A percentile compares a stretch with the other conserved stretches of the same genome.
phyloP scores from a whole-genome alignment of 805 yeast species.

The Candida glaebosa region DNA sequence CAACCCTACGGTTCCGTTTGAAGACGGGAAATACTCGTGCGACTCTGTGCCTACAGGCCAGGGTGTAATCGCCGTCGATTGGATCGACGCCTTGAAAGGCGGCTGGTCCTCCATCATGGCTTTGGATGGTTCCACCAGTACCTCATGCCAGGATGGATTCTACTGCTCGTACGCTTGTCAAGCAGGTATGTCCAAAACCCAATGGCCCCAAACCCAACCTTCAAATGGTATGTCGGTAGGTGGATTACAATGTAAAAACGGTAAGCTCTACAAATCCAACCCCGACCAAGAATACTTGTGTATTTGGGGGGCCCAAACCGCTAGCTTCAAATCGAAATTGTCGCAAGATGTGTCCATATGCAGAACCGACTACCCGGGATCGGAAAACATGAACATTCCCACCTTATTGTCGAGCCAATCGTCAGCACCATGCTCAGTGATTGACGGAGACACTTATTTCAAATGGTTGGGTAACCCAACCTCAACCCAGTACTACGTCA shows the following conservation, averaged over 20 bases:
- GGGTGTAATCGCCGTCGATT: conserved; percentile 76
- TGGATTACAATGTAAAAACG: conserved; percentile 83
- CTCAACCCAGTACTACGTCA: conserved; percentile 95
- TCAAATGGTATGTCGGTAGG: conserved; percentile 87
- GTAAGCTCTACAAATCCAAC: conserved; percentile 82
- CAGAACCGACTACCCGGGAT: conserved; percentile 99
- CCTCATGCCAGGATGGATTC: conserved; percentile 79
- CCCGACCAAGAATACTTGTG: conserved; percentile 62
- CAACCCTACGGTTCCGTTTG: conserved; percentile 58
- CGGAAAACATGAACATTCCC: conserved; percentile 97
- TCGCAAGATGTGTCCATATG: conserved; percentile 77
- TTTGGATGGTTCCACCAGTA: conserved; percentile 56
- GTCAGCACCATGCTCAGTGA: conserved; percentile 68
- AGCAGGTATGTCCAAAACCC: conserved; percentile 98
- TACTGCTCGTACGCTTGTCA: conserved; percentile 98
- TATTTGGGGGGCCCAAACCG: conserved; percentile 78
- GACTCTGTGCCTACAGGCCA: conserved; percentile 71
- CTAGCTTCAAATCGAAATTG: conserved; percentile 64
- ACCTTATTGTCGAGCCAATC: conserved; percentile 73
- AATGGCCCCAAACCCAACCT: conserved; percentile 92
- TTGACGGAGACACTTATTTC: conserved; percentile 74
- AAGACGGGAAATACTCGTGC: conserved; percentile 72
- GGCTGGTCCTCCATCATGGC: conserved; percentile 80
- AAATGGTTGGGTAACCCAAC: conserved; percentile 77
- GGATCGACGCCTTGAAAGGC: conserved; percentile 50